These are phyloP conservation scores for Trichoderma atrobrunneum DNA, from an alignment of 2,329 filamentous ascomycete genomes.

Conservation along the genomic window DNA sequence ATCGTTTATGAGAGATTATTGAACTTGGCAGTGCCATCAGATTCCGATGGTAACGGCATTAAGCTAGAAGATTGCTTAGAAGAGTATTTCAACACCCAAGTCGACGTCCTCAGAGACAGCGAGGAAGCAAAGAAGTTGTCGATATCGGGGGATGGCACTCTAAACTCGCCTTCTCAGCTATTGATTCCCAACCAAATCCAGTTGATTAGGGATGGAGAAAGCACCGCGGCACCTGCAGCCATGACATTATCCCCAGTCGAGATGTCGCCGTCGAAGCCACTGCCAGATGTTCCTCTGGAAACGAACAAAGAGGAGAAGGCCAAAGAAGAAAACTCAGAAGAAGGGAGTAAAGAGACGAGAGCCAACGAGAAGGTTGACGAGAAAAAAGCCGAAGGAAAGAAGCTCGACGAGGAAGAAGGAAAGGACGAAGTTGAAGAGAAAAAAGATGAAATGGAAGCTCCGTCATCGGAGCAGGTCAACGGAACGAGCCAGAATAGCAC, in stretches of 20 bases:
- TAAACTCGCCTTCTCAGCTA: conserved; percentile 27
- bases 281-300: background rate
- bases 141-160: conserved; percentile 28
- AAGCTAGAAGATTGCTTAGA: conserved; percentile 90
- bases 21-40: conserved; percentile 83
- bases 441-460: background rate
- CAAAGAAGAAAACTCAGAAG: background rate
- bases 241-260: conserved; percentile 35
- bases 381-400: background rate
- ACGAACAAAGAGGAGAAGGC: background rate
- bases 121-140: conserved; percentile 49
- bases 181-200: conserved; percentile 35
- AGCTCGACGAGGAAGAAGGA: background rate
- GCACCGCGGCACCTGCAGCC: conserved; percentile 32
- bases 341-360: background rate
- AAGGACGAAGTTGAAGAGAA: background rate
- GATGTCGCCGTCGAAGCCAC: conserved; percentile 25
- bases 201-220: conserved; percentile 34
- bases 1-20: conserved; percentile 88
- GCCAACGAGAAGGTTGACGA: background rate
- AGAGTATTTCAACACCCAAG: conserved; percentile 89
- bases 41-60: conserved; percentile 66
- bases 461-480: background rate
- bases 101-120: conserved; percentile 79
- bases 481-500: background rate